These are phyloP conservation scores for Suhomyces vadensis DNA, from an alignment of 805 yeast species.

Conservation along the genomic window DNA sequence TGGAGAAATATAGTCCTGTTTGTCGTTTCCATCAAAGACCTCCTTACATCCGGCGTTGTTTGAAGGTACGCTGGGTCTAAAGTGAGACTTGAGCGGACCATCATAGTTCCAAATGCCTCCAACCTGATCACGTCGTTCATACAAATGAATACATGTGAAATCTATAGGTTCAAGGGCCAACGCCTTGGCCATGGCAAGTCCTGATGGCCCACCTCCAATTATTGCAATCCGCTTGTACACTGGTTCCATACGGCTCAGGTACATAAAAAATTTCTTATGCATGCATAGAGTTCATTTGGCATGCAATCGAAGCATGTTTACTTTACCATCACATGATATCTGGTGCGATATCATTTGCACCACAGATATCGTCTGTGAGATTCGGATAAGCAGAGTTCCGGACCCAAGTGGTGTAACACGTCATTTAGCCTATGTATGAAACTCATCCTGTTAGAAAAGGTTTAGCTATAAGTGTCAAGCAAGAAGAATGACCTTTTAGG, in stretches of 20 bases:
- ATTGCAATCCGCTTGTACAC: conserved; percentile 20
- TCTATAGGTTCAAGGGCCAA: conserved; percentile 19
- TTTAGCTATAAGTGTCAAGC: not conserved
- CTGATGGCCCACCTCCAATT: conserved; percentile 29
- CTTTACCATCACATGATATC: not conserved
- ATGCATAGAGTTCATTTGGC: not conserved
- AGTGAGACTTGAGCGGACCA: conserved; percentile 16
- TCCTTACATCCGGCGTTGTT: not conserved
- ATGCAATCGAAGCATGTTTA: not conserved
- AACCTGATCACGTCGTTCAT: conserved; percentile 37
- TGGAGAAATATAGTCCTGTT: conserved; percentile 18
- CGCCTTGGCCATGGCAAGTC: conserved; percentile 27
- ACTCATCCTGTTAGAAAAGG: not conserved
- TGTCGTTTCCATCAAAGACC: conserved; percentile 8
- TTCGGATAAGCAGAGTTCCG: no score
- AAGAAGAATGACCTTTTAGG: not conserved
- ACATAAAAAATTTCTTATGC: not conserved
- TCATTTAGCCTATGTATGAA: no score
- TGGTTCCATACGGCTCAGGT: not conserved
- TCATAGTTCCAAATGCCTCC: conserved; percentile 50
- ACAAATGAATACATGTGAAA: conserved; percentile 36
- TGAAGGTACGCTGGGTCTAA: conserved; percentile 18
- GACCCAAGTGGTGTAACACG: no score
- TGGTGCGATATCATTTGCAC: not conserved
- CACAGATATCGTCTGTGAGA: not conserved